Conservation (phyloP, 2,329 filamentous ascomycete genomes). For the Aspergillus awamori region DNA sequence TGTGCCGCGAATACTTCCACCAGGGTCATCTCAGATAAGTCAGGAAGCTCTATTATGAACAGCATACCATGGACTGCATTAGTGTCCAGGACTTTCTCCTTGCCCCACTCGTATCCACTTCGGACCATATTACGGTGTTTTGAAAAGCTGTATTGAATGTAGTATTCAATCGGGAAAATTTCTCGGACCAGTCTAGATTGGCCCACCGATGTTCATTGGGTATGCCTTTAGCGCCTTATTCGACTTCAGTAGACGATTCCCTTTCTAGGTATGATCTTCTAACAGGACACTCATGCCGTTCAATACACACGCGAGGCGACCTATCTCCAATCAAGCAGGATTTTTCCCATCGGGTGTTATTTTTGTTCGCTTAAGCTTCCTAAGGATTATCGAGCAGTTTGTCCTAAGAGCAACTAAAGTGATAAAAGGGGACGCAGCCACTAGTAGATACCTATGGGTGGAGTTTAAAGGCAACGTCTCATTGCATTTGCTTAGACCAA, state of each 20-base stretch:
- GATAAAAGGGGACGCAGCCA: too few relatives aligned
- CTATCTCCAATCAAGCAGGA: neutral
- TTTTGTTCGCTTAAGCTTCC: too few relatives aligned
- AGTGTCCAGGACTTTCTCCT: neutral
- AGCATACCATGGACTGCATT: neutral
- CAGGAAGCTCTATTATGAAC: neutral
- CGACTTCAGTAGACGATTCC: neutral
- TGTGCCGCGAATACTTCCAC: neutral
- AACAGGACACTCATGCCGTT: neutral
- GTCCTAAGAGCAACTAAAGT: too few relatives aligned
- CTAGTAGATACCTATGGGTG: too few relatives aligned
- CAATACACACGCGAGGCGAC: neutral
- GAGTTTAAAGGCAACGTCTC: too few relatives aligned
- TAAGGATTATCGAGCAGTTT: too few relatives aligned
- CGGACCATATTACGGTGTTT: neutral
- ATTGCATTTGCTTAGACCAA: too few relatives aligned
- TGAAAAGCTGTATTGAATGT: neutral
- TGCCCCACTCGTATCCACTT: neutral
- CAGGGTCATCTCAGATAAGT: neutral
- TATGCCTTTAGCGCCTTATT: neutral
- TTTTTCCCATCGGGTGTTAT: neutral
- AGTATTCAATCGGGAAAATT: neutral
- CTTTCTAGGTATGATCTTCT: neutral
- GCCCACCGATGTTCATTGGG: neutral
- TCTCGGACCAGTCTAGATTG: neutral